phyloP scores from a whole-genome alignment of 2,329 filamentous ascomycete genomes.

The Fusarium subglutinans region DNA sequence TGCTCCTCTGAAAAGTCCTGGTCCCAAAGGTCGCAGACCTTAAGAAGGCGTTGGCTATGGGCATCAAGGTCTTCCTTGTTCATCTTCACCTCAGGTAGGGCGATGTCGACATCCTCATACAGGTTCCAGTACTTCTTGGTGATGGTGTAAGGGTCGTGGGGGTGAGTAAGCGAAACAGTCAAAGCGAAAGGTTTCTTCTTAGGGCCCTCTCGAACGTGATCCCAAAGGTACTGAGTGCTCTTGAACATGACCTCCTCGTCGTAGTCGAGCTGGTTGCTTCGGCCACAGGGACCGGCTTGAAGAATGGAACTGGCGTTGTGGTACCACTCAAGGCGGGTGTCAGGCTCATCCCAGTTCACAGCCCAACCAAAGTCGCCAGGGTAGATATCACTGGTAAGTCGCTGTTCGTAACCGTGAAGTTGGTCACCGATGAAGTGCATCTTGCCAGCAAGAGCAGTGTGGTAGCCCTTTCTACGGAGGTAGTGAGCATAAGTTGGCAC shows the following conservation, averaged over 20 bases:
- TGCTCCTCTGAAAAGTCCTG: constrained; percentile 86
- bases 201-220: constrained; percentile 84
- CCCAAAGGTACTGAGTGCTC: constrained; percentile 88
- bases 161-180: constrained; percentile 93
- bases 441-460: constrained; percentile 91
- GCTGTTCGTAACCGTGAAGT: constrained; percentile 91
- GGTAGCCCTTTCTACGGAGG: constrained; percentile 83
- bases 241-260: constrained; percentile 97
- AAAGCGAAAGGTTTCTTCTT: constrained; percentile 82
- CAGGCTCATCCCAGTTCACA: constrained; percentile 94
- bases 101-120: constrained; percentile 89
- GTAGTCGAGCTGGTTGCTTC: constrained; percentile 95
- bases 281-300: constrained; percentile 86
- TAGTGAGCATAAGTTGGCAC: constrained; percentile 94
- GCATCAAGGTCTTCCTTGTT: constrained; percentile 84
- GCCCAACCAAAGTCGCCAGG: constrained; percentile 94
- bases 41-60: constrained; percentile 86
- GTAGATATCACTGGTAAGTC: constrained; percentile 95
- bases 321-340: constrained; percentile 89
- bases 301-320: constrained; percentile 95
- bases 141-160: constrained; percentile 95
- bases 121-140: constrained; percentile 92
- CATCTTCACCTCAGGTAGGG: constrained; percentile 80
- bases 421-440: constrained; percentile 98
- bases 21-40: constrained; percentile 87